Evolutionary conservation across 306 rosid species (phyloP).

Genomic region (Pyrus betulifolia): DNA sequence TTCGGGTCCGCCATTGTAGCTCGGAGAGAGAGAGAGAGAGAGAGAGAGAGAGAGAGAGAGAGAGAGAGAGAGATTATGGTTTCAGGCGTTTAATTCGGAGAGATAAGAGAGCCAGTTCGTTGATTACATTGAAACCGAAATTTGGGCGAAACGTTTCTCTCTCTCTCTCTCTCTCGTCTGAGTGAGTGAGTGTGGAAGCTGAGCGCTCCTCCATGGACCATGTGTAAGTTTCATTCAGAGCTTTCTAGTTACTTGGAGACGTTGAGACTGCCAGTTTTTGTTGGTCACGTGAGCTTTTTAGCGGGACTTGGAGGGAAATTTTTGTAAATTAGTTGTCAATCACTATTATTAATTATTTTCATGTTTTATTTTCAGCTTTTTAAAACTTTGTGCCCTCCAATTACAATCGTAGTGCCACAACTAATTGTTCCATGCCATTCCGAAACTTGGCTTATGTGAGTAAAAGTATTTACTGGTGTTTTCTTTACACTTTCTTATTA

Average conservation of each 20-base stretch:
- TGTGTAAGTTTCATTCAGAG: neutral
- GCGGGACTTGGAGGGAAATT: neutral
- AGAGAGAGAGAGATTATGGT: slow-evolving; percentile 6
- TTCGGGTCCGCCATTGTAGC: slow-evolving; percentile 47
- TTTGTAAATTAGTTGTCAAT: neutral
- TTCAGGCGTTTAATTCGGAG: slow-evolving; percentile 5
- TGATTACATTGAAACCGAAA: neutral
- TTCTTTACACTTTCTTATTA: too few species aligned
- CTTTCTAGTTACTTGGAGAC: too few species aligned
- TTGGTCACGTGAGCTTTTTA: neutral
- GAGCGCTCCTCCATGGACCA: neutral
- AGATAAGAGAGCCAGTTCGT: neutral
- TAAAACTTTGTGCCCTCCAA: too few species aligned
- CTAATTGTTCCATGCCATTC: too few species aligned
- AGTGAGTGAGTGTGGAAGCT: neutral
- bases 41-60: neutral
- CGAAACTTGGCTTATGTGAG: too few species aligned
- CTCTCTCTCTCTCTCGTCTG: neutral
- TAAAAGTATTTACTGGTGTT: too few species aligned
- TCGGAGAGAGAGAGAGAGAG: too few species aligned
- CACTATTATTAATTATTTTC: too few species aligned
- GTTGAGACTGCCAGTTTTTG: neutral
- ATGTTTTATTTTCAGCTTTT: too few species aligned
- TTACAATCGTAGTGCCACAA: too few species aligned
- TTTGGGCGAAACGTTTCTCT: neutral